phyloP scores from a whole-genome alignment of 1,139 yeast species.

The Geotrichum restrictum region DNA sequence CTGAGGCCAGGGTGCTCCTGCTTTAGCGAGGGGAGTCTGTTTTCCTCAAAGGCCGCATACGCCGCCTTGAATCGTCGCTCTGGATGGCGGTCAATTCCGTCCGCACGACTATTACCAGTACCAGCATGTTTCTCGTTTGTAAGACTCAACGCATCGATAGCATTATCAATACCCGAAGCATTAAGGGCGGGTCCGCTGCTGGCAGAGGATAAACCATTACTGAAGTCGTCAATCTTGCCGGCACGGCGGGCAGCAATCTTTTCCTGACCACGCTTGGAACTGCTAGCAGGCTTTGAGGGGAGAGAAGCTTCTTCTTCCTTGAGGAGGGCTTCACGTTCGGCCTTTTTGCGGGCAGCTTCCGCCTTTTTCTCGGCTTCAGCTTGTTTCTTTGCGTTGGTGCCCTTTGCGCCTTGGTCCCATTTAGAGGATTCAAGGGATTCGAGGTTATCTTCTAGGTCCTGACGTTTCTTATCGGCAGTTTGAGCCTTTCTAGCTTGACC shows the following conservation, averaged over 20 bases:
- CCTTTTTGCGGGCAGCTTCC: conserved; percentile 42
- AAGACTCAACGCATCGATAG: conserved; percentile 71
- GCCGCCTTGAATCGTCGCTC: conserved; percentile 89
- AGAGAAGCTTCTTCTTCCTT: conserved; percentile 64
- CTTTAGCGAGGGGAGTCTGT: conserved; percentile 67
- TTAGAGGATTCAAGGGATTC: conserved; percentile 57
- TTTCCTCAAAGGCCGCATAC: conserved; percentile 63
- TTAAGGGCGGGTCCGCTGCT: conserved; percentile 46
- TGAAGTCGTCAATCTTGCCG: conserved; percentile 59
- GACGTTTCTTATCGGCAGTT: conserved; percentile 57
- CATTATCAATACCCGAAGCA: conserved; percentile 75
- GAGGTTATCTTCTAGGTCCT: conserved; percentile 47
- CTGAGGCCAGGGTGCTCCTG: conserved; percentile 79
- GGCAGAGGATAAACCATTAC: conserved; percentile 46
- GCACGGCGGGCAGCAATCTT: conserved; percentile 61
- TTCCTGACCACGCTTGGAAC: conserved; percentile 66
- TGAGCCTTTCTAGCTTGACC: conserved; percentile 73
- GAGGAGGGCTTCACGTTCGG: conserved; percentile 42
- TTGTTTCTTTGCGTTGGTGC: conserved; percentile 65
- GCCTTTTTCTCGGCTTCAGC: conserved; percentile 43
- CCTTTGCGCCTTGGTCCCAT: conserved; percentile 74
- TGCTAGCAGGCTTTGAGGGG: conserved; percentile 53
- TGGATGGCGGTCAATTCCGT: conserved; percentile 79
- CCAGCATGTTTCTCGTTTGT: conserved; percentile 26
- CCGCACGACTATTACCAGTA: conserved; percentile 47